Evolutionary conservation across 2,329 filamentous ascomycete species (phyloP).

Genomic region (Colletotrichum sp.): DNA sequence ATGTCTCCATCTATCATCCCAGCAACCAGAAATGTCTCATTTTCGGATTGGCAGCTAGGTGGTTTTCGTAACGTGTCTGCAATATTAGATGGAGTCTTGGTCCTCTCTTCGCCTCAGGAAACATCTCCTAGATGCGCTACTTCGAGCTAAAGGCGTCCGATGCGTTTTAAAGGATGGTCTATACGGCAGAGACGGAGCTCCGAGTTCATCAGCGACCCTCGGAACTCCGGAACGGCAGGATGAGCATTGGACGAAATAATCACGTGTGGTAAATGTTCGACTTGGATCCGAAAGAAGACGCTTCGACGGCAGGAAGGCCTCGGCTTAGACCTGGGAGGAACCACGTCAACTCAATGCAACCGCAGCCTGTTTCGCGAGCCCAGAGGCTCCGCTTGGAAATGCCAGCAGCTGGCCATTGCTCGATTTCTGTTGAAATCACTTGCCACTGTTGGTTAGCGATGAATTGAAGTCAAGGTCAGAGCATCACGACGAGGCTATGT

Average conservation of each 20-base stretch:
- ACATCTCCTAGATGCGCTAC: fast-evolving
- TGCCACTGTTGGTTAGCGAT: background rate
- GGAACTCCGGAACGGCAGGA: background rate
- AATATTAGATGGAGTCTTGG: background rate
- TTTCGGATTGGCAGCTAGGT: background rate
- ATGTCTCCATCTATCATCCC: background rate
- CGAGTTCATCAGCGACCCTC: background rate
- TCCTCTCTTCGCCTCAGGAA: background rate
- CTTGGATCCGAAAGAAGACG: background rate
- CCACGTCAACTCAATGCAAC: background rate
- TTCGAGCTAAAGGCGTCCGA: fast-evolving
- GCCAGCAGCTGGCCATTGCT: background rate
- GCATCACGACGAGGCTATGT: background rate
- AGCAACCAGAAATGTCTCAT: background rate
- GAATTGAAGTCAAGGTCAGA: background rate
- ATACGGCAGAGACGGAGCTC: background rate
- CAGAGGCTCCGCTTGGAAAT: background rate
- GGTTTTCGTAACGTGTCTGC: background rate
- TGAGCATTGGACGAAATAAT: background rate
- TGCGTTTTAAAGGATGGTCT: background rate
- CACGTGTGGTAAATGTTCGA: background rate
- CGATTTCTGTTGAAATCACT: background rate
- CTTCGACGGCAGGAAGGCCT: background rate
- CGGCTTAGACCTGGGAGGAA: background rate
- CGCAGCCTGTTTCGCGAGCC: background rate